Evolutionary conservation across 2,329 filamentous ascomycete species (phyloP).

Genomic region (Verticillium tricorpus): DNA sequence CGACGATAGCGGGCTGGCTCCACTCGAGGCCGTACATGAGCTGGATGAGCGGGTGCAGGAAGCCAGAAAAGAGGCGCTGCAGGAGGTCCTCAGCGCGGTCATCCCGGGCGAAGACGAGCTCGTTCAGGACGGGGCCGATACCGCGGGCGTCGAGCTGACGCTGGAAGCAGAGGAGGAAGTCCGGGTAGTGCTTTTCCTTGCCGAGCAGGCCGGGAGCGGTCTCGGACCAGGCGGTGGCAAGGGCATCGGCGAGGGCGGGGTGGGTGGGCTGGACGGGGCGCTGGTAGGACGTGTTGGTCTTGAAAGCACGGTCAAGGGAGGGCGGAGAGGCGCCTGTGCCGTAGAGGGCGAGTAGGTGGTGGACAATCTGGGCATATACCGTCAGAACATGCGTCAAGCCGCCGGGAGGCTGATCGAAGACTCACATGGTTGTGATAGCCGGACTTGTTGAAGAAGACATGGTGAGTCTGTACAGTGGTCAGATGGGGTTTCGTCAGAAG

Average conservation of each 20-base stretch:
- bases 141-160: slow-evolving; percentile 49
- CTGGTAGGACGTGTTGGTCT: slow-evolving; percentile 64
- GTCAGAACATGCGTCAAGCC: no score
- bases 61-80: slow-evolving; percentile 60
- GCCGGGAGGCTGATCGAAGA: background rate
- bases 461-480: slow-evolving; percentile 42
- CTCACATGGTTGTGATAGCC: slow-evolving; percentile 79
- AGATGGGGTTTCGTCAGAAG: background rate
- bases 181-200: slow-evolving; percentile 58
- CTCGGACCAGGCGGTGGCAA: slow-evolving; percentile 47
- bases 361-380: slow-evolving; percentile 46
- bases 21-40: slow-evolving; percentile 83
- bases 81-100: slow-evolving; percentile 65
- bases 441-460: slow-evolving; percentile 73
- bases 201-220: slow-evolving; percentile 57
- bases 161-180: slow-evolving; percentile 76
- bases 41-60: slow-evolving; percentile 79
- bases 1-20: slow-evolving; percentile 73
- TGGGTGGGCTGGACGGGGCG: slow-evolving; percentile 43
- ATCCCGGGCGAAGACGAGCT: slow-evolving; percentile 66
- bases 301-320: slow-evolving; percentile 60
- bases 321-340: slow-evolving; percentile 63
- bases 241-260: slow-evolving; percentile 44
- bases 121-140: slow-evolving; percentile 38
- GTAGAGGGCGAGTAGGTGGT: slow-evolving; percentile 73